Conservation (phyloP, 2,329 filamentous ascomycete species). For the Amauroascus verrucosus region DNA sequence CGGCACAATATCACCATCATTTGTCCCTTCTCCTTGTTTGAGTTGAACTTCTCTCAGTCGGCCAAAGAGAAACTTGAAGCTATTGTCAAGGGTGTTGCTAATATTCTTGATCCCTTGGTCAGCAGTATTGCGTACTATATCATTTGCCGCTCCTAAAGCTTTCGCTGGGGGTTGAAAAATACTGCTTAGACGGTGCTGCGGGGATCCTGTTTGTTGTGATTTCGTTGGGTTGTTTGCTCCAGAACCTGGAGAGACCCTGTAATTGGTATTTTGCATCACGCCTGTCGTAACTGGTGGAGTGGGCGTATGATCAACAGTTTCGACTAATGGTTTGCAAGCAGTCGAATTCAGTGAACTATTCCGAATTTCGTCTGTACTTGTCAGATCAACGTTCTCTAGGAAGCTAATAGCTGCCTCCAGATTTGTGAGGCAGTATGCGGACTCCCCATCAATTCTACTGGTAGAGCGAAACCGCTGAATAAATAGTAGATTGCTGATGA, state of each 20-base stretch:
- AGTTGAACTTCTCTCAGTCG: slow-evolving; percentile 60
- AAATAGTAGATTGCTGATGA: slow-evolving; percentile 90
- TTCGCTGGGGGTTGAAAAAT: slow-evolving; percentile 76
- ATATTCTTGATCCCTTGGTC: slow-evolving; percentile 91
- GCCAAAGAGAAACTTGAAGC: slow-evolving; percentile 86
- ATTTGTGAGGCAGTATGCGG: slow-evolving; percentile 92
- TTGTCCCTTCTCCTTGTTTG: slow-evolving; percentile 40
- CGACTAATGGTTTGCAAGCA: neutral
- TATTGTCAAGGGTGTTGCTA: slow-evolving; percentile 77
- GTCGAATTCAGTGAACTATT: neutral
- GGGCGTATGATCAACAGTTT: neutral
- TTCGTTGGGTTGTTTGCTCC: slow-evolving; percentile 23
- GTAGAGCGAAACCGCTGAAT: slow-evolving; percentile 84
- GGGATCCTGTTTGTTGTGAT: slow-evolving; percentile 32
- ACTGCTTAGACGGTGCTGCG: slow-evolving; percentile 70
- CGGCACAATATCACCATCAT: slow-evolving; percentile 52
- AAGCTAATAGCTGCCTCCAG: slow-evolving; percentile 92
- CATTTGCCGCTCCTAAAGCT: slow-evolving; percentile 70
- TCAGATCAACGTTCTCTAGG: slow-evolving; percentile 86
- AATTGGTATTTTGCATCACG: neutral
- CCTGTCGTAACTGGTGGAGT: neutral
- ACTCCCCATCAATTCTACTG: slow-evolving; percentile 80
- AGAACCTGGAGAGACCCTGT: slow-evolving; percentile 13
- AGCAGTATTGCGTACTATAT: slow-evolving; percentile 75
- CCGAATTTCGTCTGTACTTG: slow-evolving; percentile 49